Percentiles rank a stretch among this genome's conserved stretches.
phyloP scores from a whole-genome alignment of 2,329 filamentous ascomycete species.

The Graphilbum fragrans region DNA sequence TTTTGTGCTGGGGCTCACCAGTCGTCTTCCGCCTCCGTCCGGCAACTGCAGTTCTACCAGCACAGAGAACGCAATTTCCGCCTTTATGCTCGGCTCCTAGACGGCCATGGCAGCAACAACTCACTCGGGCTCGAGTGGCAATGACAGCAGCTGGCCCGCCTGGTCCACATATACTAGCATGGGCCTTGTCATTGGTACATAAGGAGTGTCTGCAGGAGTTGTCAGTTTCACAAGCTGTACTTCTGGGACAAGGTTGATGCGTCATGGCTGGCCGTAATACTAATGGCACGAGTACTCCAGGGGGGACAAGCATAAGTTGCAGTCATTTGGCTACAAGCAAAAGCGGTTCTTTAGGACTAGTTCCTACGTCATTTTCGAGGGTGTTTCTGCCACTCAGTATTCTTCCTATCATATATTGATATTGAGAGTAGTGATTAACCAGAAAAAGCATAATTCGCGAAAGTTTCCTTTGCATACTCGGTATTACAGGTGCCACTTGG shows the following conservation, averaged over 20 bases:
- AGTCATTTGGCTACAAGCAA: not conserved
- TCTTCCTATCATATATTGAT: too few species aligned
- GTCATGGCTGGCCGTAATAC: not conserved
- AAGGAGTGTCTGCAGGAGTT: too few species aligned
- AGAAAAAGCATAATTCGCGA: too few species aligned
- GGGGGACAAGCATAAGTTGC: not conserved
- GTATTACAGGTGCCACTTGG: too few species aligned
- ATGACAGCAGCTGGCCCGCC: not conserved
- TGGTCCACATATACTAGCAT: not conserved
- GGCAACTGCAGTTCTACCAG: constrained; percentile 14
- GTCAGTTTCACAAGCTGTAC: not conserved
- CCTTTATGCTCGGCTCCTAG: constrained; percentile 14
- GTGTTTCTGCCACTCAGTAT: too few species aligned
- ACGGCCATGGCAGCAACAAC: constrained; percentile 15
- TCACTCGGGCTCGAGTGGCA: not conserved
- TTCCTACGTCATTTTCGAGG: too few species aligned
- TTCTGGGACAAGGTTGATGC: not conserved
- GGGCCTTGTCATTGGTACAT: not conserved
- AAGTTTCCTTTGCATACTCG: too few species aligned
- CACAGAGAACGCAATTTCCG: constrained; percentile 11
- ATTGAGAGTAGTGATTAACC: too few species aligned
- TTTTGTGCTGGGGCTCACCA: constrained; percentile 14
- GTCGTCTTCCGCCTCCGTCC: constrained; percentile 11
- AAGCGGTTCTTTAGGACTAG: too few species aligned
- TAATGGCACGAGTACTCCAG: not conserved